Evolutionary conservation across 768 basidiomycete genomes (phyloP), one percentile per base, ranked within the genome.

Genomic region (Macrolepiota dolichaula): DNA sequence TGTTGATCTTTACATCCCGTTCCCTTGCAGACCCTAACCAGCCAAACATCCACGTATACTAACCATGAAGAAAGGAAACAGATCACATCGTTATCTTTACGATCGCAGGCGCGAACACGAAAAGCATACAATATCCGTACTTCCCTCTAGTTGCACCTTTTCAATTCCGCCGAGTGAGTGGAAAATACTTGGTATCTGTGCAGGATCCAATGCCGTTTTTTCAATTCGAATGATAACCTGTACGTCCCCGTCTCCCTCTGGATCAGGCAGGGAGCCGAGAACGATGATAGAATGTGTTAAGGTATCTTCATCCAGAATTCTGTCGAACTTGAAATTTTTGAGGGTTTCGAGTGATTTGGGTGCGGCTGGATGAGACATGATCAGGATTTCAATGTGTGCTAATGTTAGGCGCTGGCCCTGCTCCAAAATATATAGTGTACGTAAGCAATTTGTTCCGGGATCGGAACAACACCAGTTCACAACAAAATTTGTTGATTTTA

Each of bases 11-110:
- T 61, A 94, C 76, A 66, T 97, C 95, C 1, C 77, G 65, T 59
- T 77, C 76, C 57, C 79, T 71, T 7, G 73, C 66, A 19, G 75
- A 70, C 32, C 74, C 71, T 27, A 91, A 68, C 87, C 89, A 94
- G 2, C 81, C 93, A 61, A 89, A 84, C 36, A 87, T 71, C 88
- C 92, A 95, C 13, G 86, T 79, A 73, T 96, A 96, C 93, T 95
- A 66, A 10, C 51, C 65, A 42, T 5, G 32, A 56, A 15, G 12
- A 63, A 32, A 44, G 32, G 35, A 55, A 40, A n/a, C n/a, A n/a
- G n/a, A n/a, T n/a, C n/a, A n/a, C n/a, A n/a, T 57, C 25, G 19
- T 47, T 60, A 38, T 54, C 13, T 32, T n/a, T 42, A 36, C 29
- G 7, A 27, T 42, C 27, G 32, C 61, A 10, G 15, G 3, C 7